These are phyloP conservation scores for Leccinum fuscescens DNA, from an alignment of 1,284 basidiomycete genomes.

Conservation along the genomic window DNA sequence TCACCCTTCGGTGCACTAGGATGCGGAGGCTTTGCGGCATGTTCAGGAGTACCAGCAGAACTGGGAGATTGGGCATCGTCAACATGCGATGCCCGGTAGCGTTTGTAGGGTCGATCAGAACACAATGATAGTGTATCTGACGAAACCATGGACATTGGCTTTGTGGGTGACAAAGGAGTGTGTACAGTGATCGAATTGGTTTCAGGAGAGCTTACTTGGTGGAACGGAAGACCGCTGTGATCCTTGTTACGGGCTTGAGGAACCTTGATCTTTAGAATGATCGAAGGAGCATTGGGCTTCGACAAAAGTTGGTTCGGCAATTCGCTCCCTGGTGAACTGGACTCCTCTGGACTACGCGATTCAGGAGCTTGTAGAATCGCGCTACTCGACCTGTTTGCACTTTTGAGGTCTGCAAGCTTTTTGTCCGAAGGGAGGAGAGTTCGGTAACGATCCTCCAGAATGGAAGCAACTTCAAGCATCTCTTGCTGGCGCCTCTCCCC, in stretches of 20 bases:
- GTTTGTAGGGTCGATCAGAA: constrained; percentile 32
- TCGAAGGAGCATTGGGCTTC: constrained; percentile 24
- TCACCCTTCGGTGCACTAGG: constrained; percentile 29
- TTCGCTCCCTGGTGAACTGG: constrained; percentile 11
- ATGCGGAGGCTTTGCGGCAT: constrained; percentile 9
- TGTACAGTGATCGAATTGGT: constrained; percentile 12
- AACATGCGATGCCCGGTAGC: constrained; percentile 17
- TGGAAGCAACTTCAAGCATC: constrained; percentile 66
- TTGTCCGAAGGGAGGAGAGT: constrained; percentile 67
- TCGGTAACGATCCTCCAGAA: constrained; percentile 68
- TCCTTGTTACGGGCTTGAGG: constrained; percentile 29
- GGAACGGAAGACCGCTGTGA: constrained; percentile 5
- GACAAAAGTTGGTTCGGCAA: constrained; percentile 13
- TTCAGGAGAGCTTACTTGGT: constrained; percentile 21
- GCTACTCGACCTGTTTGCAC: constrained; percentile 17
- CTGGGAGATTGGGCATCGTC: constrained; percentile 25
- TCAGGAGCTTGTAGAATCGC: constrained; percentile 19
- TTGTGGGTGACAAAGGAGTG: constrained; percentile 20
- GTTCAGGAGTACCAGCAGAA: constrained; percentile 24
- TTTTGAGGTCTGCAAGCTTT: constrained; percentile 31
- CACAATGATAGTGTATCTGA: constrained; percentile 30
- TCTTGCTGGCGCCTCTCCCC: constrained; percentile 67
- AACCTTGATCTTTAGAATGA: constrained; percentile 35
- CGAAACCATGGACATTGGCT: constrained; percentile 33
- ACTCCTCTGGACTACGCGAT: constrained; percentile 16